These are phyloP conservation scores for Pisolithus sp. DNA, from an alignment of 768 basidiomycete species.

Conservation along the genomic window DNA sequence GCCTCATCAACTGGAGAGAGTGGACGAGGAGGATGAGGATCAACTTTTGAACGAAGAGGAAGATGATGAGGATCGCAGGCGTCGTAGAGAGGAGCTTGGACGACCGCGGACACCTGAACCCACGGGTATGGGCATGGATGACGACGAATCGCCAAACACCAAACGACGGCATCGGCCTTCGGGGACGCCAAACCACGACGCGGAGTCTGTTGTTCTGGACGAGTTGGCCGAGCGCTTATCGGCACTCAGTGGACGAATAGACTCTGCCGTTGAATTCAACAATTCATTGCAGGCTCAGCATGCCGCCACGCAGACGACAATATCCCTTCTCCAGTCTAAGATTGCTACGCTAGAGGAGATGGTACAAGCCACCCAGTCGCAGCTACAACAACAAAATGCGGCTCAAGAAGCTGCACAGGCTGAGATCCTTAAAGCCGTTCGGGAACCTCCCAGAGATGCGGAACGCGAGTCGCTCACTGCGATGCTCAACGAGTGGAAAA, in stretches of 20 bases:
- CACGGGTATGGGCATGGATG: constrained; percentile 49
- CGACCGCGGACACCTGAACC: constrained; percentile 82
- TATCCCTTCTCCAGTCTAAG: constrained; percentile 60
- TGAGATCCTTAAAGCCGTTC: constrained; percentile 27
- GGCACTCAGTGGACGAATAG: constrained; percentile 62
- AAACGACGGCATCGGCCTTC: constrained; percentile 14
- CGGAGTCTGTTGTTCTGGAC: constrained; percentile 35
- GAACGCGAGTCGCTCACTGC: constrained; percentile 47
- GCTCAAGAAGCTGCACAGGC: constrained; percentile 31
- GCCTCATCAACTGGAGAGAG: constrained; percentile 61
- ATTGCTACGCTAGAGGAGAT: constrained; percentile 61
- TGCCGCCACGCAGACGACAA: constrained; percentile 66
- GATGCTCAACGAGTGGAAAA: constrained; percentile 68
- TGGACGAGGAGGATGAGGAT: constrained; percentile 73
- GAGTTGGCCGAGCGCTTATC: constrained; percentile 60
- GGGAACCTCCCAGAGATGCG: constrained; percentile 28
- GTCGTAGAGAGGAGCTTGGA: constrained; percentile 49
- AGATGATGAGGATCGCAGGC: constrained; percentile 43
- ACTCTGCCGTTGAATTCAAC: constrained; percentile 68
- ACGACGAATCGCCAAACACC: constrained; percentile 31
- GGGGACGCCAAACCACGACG: constrained; percentile 17
- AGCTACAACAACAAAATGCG: constrained; percentile 33
- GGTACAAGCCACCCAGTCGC: constrained; percentile 44
- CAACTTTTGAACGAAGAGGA: constrained; percentile 33
- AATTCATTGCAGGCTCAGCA: constrained; percentile 74